phyloP scores from a whole-genome alignment of 805 yeast genomes.

The Groenewaldozyma salmanticensis region DNA sequence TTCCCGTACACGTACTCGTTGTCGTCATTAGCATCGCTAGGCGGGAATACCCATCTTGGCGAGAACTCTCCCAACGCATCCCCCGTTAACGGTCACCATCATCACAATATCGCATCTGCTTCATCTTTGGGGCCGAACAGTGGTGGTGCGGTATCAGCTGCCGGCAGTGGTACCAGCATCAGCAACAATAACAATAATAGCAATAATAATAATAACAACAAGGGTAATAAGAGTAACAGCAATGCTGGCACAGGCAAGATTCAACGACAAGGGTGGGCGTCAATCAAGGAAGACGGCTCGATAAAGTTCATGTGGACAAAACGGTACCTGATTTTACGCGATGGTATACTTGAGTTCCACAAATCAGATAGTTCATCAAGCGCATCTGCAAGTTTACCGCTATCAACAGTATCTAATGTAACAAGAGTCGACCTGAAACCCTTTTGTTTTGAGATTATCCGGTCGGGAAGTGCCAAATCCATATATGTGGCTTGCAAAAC shows the following conservation, averaged over 20 bases:
- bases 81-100: background rate
- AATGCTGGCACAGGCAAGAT: slow-evolving; percentile 1
- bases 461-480: slow-evolving; percentile 40
- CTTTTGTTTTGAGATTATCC: slow-evolving; percentile 66
- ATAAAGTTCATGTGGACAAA: slow-evolving; percentile 89
- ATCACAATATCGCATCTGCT: no score
- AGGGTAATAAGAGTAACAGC: background rate
- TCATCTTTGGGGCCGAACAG: background rate
- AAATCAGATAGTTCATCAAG: slow-evolving; percentile 41
- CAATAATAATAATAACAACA: background rate
- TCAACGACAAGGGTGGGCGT: slow-evolving; percentile 70
- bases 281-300: slow-evolving; percentile 80
- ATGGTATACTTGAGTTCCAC: slow-evolving; percentile 63
- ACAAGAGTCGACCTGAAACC: slow-evolving; percentile 63
- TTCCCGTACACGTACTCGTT: slow-evolving; percentile 12
- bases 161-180: background rate
- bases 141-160: background rate
- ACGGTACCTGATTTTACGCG: slow-evolving; percentile 68
- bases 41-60: slow-evolving; percentile 1
- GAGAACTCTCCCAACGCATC: slow-evolving; percentile 2
- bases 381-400: slow-evolving; percentile 35
- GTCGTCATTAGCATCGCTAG: slow-evolving; percentile 10
- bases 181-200: background rate
- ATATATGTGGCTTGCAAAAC: slow-evolving; percentile 66
- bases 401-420: slow-evolving; percentile 52